Evolutionary conservation across 2,329 filamentous ascomycete genomes (phyloP), one percentile per base, ranked within the genome.

Genomic region (Penicillium sp.): DNA sequence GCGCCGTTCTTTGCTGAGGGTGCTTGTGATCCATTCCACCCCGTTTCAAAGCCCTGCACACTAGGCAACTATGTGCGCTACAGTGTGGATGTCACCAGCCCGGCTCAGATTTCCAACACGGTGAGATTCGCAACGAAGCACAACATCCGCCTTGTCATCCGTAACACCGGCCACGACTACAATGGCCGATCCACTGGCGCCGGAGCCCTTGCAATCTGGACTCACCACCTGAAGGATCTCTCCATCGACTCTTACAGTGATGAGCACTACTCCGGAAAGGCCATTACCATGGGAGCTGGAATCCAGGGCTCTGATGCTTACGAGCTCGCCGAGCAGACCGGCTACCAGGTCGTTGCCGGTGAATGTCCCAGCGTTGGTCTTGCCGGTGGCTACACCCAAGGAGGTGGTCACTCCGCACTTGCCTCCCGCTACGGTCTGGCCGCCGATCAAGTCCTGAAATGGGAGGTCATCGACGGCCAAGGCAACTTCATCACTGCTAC

Each of bases 151-250:
- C 63, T 85, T 0, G 72, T 84, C 2, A 63, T 77, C 14, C 66
- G 71, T 5, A 77, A 76, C 59, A 77, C 74, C 0, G 76, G 76
- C 3, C 76, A 79, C 49, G 73, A 77, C 32, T 60, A 56, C 29
- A 58, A 52, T 51, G 86, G 85, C 39, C 82, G 83, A 40, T 85
- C 82, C 0, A 85, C 84, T 0, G 87, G 86, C n/a, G 80, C 79
- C 22, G 85, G 85, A 1, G 76, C 63, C 2, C 58, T 74, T 31
- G 64, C 55, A 2, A 59, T 74, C 29, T 74, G 70, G 66, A 73
- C 62, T 26, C 71, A 72, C 40, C 50, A 72, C 43, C 61, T 73
- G 14, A 73, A 73, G 42, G 46, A 63, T 13, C 62, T 72, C 14
- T 49, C 65, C 3, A 59, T 69, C 43, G 39, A 55, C 13, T 52